Conservation (phyloP, 1,284 basidiomycete species). For the Phylloporus sp. region DNA sequence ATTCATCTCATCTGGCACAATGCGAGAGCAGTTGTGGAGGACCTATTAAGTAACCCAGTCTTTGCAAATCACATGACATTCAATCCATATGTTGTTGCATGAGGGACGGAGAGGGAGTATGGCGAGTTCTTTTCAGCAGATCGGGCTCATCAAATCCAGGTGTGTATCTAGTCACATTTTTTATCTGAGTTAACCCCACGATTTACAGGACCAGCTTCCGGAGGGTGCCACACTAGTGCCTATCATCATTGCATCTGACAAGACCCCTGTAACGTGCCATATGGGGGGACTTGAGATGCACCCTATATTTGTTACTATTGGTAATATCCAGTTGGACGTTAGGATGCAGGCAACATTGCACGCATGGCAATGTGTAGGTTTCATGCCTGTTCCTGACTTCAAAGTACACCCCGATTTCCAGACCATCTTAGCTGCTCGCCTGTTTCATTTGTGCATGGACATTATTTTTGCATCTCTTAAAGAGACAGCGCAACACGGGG, state of each 20-base stretch:
- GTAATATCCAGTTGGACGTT: constrained; percentile 14
- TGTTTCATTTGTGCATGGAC: background rate
- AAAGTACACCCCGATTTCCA: background rate
- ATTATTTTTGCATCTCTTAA: background rate
- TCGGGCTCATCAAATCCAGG: no score
- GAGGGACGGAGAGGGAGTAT: no score
- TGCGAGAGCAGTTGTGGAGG: no score
- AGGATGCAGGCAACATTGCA: constrained; percentile 15
- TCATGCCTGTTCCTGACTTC: background rate
- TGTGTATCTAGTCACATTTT: no score
- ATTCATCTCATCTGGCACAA: no score
- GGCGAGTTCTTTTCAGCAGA: no score
- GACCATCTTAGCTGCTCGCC: background rate
- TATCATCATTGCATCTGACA: background rate
- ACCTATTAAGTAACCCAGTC: no score
- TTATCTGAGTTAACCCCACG: no score
- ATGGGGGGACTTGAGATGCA: constrained; percentile 14
- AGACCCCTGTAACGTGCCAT: constrained; percentile 1
- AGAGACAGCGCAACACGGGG: background rate
- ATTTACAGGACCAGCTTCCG: background rate
- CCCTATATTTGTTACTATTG: constrained; percentile 16
- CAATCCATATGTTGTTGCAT: no score
- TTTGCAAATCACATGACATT: no score
- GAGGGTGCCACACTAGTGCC: background rate
- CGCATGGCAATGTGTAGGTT: constrained; percentile 13